Conservation (phyloP, 129 eudicot species). For the Chrysanthemum makinoi region DNA sequence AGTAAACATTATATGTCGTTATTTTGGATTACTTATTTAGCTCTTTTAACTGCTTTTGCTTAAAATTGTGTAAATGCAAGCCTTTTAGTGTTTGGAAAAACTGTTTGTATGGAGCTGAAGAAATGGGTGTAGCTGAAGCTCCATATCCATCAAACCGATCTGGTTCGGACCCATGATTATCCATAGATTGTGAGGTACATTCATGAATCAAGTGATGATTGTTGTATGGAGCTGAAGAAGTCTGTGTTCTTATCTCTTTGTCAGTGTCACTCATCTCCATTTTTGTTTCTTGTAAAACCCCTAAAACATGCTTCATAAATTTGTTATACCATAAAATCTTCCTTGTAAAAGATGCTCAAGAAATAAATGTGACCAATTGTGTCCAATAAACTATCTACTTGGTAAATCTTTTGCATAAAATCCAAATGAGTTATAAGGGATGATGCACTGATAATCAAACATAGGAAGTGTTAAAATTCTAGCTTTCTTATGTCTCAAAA, state of each 20-base stretch:
- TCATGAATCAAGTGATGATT: conserved; percentile 31
- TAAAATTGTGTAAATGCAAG: too few relatives aligned
- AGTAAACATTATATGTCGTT: neutral
- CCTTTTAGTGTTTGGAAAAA: too few relatives aligned
- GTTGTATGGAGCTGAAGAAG: conserved; percentile 31
- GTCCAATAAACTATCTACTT: too few relatives aligned
- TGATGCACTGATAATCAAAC: neutral
- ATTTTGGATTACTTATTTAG: too few relatives aligned
- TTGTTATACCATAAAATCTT: neutral
- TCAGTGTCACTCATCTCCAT: conserved; percentile 56
- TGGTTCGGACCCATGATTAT: conserved; percentile 31
- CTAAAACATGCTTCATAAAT: conserved; percentile 21
- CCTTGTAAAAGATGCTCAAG: neutral
- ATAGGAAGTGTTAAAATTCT: neutral
- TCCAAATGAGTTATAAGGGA: too few relatives aligned
- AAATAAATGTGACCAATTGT: too few relatives aligned
- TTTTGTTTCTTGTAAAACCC: conserved; percentile 34
- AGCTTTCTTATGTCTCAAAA: neutral
- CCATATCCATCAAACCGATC: conserved; percentile 38
- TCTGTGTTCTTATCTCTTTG: conserved; percentile 52
- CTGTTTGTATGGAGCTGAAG: too few relatives aligned
- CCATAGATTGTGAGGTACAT: conserved; percentile 34
- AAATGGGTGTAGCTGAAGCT: conserved; percentile 41
- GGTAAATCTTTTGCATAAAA: too few relatives aligned
- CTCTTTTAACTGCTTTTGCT: too few relatives aligned